Evolutionary conservation across 1,139 yeast genomes (phyloP).

Genomic region (Saccharomyces hybrid): DNA sequence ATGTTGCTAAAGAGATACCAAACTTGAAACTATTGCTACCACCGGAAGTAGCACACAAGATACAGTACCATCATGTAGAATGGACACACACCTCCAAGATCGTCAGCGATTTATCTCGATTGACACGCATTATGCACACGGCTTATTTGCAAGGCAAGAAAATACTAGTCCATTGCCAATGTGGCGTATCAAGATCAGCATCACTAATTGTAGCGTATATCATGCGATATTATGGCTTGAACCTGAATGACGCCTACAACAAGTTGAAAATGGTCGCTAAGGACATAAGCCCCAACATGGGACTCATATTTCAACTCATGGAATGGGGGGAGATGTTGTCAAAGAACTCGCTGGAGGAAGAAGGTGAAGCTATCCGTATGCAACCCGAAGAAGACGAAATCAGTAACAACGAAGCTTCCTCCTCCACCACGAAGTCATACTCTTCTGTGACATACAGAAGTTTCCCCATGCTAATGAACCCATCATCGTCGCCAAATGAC

Average conservation of each 20-base stretch:
- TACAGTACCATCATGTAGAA: conserved; percentile 61
- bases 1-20: conserved; percentile 76
- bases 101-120: conserved; percentile 49
- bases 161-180: conserved; percentile 79
- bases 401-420: not conserved
- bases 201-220: conserved; percentile 78
- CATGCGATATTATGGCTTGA: conserved; percentile 53
- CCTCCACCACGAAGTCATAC: not conserved
- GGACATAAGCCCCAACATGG: conserved; percentile 82
- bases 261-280: conserved; percentile 56
- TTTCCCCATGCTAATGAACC: not conserved
- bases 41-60: conserved; percentile 12
- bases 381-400: not conserved
- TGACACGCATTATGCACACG: conserved; percentile 46
- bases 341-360: not conserved
- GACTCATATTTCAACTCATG: conserved; percentile 78
- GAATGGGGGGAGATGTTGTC: conserved; percentile 46
- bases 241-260: conserved; percentile 73
- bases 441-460: not conserved
- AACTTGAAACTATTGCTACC: conserved; percentile 27
- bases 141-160: conserved; percentile 36
- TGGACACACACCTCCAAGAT: conserved; percentile 83
- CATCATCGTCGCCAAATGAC: not conserved
- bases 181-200: conserved; percentile 87
- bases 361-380: not conserved